Base-by-base conservation (phyloP, 2,329 filamentous ascomycete species). In the Talaromyces amestolkiae region DNA sequence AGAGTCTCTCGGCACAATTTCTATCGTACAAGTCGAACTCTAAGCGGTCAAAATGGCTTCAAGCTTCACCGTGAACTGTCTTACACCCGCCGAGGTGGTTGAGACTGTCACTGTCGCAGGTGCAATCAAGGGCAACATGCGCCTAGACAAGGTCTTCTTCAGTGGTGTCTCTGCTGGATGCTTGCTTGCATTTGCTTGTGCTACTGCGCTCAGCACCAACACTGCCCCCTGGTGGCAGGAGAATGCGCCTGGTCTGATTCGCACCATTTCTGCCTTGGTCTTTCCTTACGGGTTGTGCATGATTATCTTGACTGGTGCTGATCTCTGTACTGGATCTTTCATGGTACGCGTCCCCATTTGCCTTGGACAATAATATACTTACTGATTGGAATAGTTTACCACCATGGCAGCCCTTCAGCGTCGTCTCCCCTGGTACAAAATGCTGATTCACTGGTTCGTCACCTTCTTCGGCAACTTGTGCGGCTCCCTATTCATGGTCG, bases 101-200 rank as follows among this genome's bases (percentile, higher is more conserved):
- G 83, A 86, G 73, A 74, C 84, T 17, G 77, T 84, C 64, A 81
- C 80, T 1, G 79, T 82, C 11, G 77, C 81, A n/a, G 85, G 84
- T 5, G 76, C 77, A 31, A 77, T 77, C 62, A 86, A 86, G 70
- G 83, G 82, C 10, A 79, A 82, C 64, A 85, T 83, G 81, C 77
- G 82, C 10, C 73, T 81, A 3, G 81, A 84, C 70, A 86, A 85
- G 68, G 76, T 85, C 47, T 85, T 86, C 68, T 69, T 84, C 54
- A 84, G 81, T 66, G 75, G 81, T 3, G 78, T 85, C 47, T 81
- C 83, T 54, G 83, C 83, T 4, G 85, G 85, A 0, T 80, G 80
- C 64, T 72, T 86, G 6, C 74, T 86, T 1, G 78, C 81, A 2
- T 85, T 87, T 67, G 84, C 81, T 5, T 82, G 80, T 49, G 83